Conservation (phyloP, 164 flowering plant genomes). For the Cinnamomum micranthum region DNA sequence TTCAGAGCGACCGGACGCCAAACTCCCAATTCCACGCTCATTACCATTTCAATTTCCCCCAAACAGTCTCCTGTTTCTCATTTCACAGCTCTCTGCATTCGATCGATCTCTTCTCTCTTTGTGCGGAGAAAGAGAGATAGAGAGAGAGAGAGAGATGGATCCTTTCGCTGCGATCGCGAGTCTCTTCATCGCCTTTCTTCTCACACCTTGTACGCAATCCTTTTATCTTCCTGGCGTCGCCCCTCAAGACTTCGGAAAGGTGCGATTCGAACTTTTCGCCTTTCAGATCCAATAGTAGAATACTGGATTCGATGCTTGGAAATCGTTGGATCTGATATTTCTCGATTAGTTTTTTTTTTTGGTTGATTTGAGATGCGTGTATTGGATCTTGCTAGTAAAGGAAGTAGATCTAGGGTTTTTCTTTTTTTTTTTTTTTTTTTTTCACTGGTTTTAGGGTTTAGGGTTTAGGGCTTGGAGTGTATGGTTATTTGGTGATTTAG, state of each 20-base stretch:
- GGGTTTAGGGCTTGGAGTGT: constrained; percentile 1
- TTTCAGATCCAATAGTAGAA: background rate
- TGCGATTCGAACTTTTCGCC: constrained; percentile 10
- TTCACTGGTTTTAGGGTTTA: background rate
- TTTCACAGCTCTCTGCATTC: background rate
- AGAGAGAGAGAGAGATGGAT: constrained; percentile 7
- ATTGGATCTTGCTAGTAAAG: background rate
- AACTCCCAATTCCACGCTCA: too few species aligned
- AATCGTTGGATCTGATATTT: too few species aligned
- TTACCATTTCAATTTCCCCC: background rate
- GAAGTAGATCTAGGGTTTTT: constrained; percentile 3
- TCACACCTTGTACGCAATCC: constrained; percentile 19
- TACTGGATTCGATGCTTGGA: background rate
- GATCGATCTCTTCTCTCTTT: background rate
- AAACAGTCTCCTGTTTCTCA: background rate
- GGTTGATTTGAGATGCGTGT: background rate
- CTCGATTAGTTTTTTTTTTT: too few species aligned
- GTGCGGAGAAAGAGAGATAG: background rate
- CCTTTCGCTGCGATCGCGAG: background rate
- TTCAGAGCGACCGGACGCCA: background rate
- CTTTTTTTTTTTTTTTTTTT: too few species aligned
- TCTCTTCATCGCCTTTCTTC: constrained; percentile 9
- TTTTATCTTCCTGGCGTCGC: constrained; percentile 60
- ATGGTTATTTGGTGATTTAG: background rate
- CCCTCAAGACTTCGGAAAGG: constrained; percentile 47